These are phyloP conservation scores for Suhomyces emberorum DNA, from an alignment of 805 yeast species.

Conservation along the genomic window DNA sequence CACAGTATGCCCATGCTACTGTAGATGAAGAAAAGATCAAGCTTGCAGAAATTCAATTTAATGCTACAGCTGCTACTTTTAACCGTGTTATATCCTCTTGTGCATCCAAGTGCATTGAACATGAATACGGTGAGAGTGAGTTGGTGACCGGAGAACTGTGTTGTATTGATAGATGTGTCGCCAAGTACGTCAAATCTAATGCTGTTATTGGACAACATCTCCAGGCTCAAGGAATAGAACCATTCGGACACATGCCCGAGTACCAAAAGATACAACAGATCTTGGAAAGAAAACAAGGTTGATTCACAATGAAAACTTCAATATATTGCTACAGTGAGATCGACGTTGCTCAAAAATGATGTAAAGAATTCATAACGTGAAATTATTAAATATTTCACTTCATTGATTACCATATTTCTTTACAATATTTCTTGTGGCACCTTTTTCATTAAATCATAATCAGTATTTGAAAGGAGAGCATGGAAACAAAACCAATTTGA, in stretches of 20 bases:
- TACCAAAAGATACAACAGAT: conserved; percentile 18
- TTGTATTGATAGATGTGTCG: conserved; percentile 84
- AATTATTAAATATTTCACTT: too few species aligned
- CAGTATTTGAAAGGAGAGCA: too few species aligned
- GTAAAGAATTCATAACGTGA: too few species aligned
- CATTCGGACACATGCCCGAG: conserved; percentile 42
- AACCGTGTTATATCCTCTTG: conserved; percentile 59
- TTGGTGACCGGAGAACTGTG: conserved; percentile 78
- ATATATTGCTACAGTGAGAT: too few species aligned
- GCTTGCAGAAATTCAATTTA: conserved; percentile 65
- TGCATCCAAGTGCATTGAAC: conserved; percentile 73
- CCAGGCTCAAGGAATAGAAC: conserved; percentile 40
- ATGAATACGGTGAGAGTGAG: conserved; percentile 82
- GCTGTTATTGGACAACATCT: conserved; percentile 54
- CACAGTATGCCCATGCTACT: conserved; percentile 41
- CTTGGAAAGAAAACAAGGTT: too few species aligned
- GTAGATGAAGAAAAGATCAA: conserved; percentile 60
- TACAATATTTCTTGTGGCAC: too few species aligned
- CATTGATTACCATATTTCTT: too few species aligned
- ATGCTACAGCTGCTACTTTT: conserved; percentile 47
- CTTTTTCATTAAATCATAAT: too few species aligned
- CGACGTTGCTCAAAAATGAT: too few species aligned
- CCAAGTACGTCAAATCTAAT: conserved; percentile 77
- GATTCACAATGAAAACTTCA: too few species aligned
- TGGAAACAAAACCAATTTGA: too few species aligned